Base-by-base conservation (phyloP, 306 rosid genomes). In the Acacia crassicarpa region DNA sequence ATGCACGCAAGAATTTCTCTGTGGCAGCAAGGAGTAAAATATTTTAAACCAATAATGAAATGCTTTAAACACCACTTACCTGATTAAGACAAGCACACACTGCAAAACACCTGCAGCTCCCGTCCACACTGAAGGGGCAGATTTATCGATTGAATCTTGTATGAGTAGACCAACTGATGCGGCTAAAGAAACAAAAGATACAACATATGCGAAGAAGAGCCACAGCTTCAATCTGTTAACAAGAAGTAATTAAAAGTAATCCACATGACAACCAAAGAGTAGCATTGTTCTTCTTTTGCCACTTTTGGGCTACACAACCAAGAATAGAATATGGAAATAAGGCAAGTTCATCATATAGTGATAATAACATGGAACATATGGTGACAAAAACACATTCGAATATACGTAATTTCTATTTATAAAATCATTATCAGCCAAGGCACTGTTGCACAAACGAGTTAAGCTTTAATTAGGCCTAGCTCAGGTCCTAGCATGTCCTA, bases 171-270 rank as follows among this genome's bases (percentile, higher is more conserved):
- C 99, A 12, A 95, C 98, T 13, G 99, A 91, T 82, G 98, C 99
- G 25, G 99, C 99, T 83, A 95, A 87, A 56, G 99, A 95, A 83
- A 95, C 99, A 80, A 95, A 95, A 70, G 99, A 92, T 41, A 95
- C 94, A 46, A 95, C 98, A 86, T 95, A 95, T 0, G 99, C 99
- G 19, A 95, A 83, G 91, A 95, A 95, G 84, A 95, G 97, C 99
- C 99, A 95, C 66, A 95, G 92, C 98, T 95, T 95, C 90, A 93
- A 83, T 68, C 99, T 95, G 93, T 88, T 61, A 76, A 81, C 70
- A 81, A 75, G 56, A 56, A 66, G 66, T 41, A 74, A 76, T 85
- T 27, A 83, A 80, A 84, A 82, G 71, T 59, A 33, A 75, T 78
- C 59, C 67, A 51, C 71, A 54, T 80, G 40, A 56, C 71, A 82